These are phyloP conservation scores for Purpureocillium lavendulum DNA, from an alignment of 2,329 filamentous ascomycete species.

Conservation along the genomic window DNA sequence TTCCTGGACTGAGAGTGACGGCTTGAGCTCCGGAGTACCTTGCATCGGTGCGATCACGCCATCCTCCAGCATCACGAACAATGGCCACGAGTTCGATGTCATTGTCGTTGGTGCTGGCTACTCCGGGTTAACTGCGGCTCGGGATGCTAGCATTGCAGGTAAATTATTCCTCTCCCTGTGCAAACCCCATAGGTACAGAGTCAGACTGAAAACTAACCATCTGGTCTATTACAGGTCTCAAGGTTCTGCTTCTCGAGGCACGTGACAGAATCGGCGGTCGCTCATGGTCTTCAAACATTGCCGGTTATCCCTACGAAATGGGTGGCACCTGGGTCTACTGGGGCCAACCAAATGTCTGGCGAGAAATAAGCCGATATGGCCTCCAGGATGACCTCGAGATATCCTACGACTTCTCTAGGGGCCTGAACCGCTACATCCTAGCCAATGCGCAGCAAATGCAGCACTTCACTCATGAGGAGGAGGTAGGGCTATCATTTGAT, in stretches of 20 bases:
- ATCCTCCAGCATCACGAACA: slow-evolving; percentile 10
- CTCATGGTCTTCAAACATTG: slow-evolving; percentile 35
- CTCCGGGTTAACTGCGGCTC: slow-evolving; percentile 18
- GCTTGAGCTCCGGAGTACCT: slow-evolving; percentile 19
- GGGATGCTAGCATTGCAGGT: slow-evolving; percentile 19
- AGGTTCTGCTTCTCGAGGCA: slow-evolving; percentile 35
- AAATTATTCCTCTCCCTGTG: background rate
- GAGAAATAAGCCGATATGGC: slow-evolving; percentile 36
- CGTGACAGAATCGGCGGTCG: slow-evolving; percentile 40
- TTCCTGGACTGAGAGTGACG: slow-evolving; percentile 19
- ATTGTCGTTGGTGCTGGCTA: slow-evolving; percentile 23
- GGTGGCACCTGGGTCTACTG: slow-evolving; percentile 42
- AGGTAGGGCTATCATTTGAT: no score
- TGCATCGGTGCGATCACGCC: slow-evolving; percentile 21
- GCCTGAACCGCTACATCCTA: slow-evolving; percentile 32
- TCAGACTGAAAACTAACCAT: background rate
- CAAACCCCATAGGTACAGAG: background rate
- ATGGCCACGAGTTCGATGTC: slow-evolving; percentile 13
- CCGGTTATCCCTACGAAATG: slow-evolving; percentile 36
- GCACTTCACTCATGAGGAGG: slow-evolving; percentile 32
- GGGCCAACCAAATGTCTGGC: slow-evolving; percentile 32
- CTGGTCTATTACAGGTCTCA: slow-evolving; percentile 14
- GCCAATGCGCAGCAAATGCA: slow-evolving; percentile 17
- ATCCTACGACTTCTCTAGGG: slow-evolving; percentile 30
- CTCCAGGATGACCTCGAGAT: slow-evolving; percentile 30